Percentiles rank a stretch among this genome's conserved stretches.
phyloP scores from a whole-genome alignment of 768 basidiomycete genomes.

The Suillus occidentalis region DNA sequence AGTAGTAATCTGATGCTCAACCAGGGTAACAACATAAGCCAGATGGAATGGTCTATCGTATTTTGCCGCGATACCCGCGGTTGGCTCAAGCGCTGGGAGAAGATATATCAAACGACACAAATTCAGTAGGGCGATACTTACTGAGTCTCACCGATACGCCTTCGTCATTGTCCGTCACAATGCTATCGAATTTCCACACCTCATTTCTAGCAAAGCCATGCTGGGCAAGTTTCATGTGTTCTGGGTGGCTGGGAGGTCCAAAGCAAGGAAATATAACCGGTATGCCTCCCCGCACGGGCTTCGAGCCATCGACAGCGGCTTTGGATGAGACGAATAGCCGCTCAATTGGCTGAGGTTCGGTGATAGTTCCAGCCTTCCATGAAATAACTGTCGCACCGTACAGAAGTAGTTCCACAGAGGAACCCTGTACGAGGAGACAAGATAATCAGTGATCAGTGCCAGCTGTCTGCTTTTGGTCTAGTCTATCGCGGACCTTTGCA shows the following conservation, averaged over 20 bases:
- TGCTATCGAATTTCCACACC: slow-evolving; percentile 65
- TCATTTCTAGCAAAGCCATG: slow-evolving; percentile 91
- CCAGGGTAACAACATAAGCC: slow-evolving; percentile 78
- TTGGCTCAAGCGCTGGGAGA: slow-evolving; percentile 61
- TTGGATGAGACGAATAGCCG: slow-evolving; percentile 82
- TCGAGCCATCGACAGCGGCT: slow-evolving; percentile 76
- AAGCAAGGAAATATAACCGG: slow-evolving; percentile 84
- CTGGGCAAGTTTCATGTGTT: slow-evolving; percentile 70
- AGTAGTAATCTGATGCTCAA: slow-evolving; percentile 70
- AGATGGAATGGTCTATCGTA: slow-evolving; percentile 73
- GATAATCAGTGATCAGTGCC: background rate
- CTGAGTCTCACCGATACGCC: slow-evolving; percentile 78
- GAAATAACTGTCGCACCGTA: slow-evolving; percentile 89
- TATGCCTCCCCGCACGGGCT: slow-evolving; percentile 64
- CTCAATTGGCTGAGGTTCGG: slow-evolving; percentile 47
- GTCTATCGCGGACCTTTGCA: slow-evolving; percentile 48
- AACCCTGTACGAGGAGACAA: slow-evolving; percentile 45
- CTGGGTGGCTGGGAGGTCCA: slow-evolving; percentile 75
- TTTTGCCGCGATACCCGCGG: slow-evolving; percentile 50
- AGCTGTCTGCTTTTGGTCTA: slow-evolving; percentile 1
- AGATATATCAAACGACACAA: slow-evolving; percentile 1
- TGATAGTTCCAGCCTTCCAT: slow-evolving; percentile 62
- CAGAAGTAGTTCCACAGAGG: slow-evolving; percentile 61
- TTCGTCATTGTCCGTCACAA: slow-evolving; percentile 65
- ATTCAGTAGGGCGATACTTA: slow-evolving; percentile 37